Base-by-base conservation (phyloP, 768 basidiomycete species). In the Steccherinum ochraceum region DNA sequence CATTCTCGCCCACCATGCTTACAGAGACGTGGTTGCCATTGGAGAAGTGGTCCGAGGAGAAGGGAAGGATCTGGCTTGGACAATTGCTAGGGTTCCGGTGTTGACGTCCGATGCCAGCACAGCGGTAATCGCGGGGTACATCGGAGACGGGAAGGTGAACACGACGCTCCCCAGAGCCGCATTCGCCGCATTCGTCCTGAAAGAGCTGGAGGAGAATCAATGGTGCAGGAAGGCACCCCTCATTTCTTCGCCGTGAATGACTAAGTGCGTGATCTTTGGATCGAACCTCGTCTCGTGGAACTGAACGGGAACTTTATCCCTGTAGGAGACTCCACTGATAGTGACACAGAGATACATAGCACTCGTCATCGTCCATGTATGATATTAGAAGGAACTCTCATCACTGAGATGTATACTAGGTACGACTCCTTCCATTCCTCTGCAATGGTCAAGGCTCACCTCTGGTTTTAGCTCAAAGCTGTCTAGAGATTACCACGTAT, bases 41-140 rank as follows among this genome's bases (percentile, higher is more conserved):
- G 86, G 83, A 16, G 70, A 83, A 45, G 70, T 67, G 12, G 70
- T 87, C 27, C 71, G 79, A 11, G 66, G 51, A 1, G 45, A 76
- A 52, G 75, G 75, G 12, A 68, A 67, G 0, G 72, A 76, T 18
- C 58, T 86, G 16, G 77, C 81, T 20, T 89, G 84, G 83, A 89
- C 84, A 5, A 78, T 88, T 42, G 80, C 73, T 24, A 72, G 87
- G 26, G 84, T 89, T 2, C 86, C 86, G 0, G 47, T 86, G 21
- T 61, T 89, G 58, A 81, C 73, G 40, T 72, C 78, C 53, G 67
- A 72, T 3, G 60, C 71, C 21, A 69, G 67, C 12, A 76, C 67
- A 55, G 70, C 70, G 0, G 69, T 79, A 25, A 62, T 78, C 2
- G 81, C 75, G 24, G 87, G 87, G 2, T 86, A 87, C 58, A 67